Conservation (phyloP, 106 monocot species). For the Allium fistulosum region DNA sequence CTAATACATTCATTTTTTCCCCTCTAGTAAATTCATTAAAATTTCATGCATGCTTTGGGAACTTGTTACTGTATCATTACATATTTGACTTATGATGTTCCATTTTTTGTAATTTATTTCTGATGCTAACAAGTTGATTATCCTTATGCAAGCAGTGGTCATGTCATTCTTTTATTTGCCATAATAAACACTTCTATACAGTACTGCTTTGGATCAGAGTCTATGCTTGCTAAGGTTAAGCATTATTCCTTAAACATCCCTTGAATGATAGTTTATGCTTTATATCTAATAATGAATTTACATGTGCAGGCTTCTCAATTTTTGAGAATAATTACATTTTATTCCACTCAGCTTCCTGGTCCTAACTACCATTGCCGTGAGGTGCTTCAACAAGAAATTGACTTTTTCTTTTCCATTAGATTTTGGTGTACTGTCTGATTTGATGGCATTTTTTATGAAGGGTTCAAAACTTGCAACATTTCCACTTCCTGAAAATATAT, state of each 20-base stretch:
- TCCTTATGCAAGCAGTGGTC: conserved; percentile 45
- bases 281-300: background rate
- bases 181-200: conserved; percentile 71
- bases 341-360: conserved; percentile 92
- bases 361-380: conserved; percentile 98
- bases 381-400: conserved; percentile 25
- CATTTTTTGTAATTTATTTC: background rate
- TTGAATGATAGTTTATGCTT: background rate
- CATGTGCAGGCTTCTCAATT: conserved; percentile 58
- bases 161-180: conserved; percentile 68
- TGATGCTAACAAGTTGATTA: background rate
- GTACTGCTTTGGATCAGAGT: conserved; percentile 75
- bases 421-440: too few relatives aligned
- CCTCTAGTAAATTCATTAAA: too few relatives aligned
- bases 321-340: conserved; percentile 80
- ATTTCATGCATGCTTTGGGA: too few relatives aligned
- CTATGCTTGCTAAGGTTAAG: conserved; percentile 54
- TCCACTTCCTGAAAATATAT: conserved; percentile 45
- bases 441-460: conserved; percentile 30
- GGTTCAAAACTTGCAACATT: conserved; percentile 56
- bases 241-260: too few relatives aligned
- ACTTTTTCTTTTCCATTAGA: background rate
- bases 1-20: background rate
- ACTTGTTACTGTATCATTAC: too few relatives aligned
- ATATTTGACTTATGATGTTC: background rate